These are phyloP conservation scores for Borealophlyctis nickersoniae DNA, from an alignment of 192 early-diverging fungal species.

Conservation along the genomic window DNA sequence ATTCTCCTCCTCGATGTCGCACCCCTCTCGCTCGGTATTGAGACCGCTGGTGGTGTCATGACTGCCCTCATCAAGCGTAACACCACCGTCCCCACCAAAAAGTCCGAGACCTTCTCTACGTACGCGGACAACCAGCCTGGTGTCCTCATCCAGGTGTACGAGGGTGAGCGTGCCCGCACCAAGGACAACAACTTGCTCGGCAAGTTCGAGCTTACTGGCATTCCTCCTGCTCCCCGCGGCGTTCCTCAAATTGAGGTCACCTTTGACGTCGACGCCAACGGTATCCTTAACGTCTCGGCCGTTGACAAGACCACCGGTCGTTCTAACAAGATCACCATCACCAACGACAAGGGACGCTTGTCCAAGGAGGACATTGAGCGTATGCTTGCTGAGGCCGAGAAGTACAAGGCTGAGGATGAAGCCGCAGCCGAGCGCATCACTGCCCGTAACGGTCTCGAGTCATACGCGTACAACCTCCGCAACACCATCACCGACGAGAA, in stretches of 20 bases:
- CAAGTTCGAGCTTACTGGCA: conserved; percentile 90
- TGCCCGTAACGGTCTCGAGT: conserved; percentile 84
- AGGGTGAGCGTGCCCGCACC: conserved; percentile 90
- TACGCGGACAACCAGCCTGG: conserved; percentile 94
- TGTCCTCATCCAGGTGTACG: conserved; percentile 91
- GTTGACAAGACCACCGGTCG: conserved; percentile 88
- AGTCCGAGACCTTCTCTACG: conserved; percentile 94
- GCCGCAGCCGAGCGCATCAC: conserved; percentile 73
- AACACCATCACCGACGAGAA: conserved; percentile 77
- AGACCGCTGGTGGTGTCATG: conserved; percentile 96
- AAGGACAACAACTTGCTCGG: conserved; percentile 95
- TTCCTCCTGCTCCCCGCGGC: conserved; percentile 89
- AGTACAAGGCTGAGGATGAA: conserved; percentile 90
- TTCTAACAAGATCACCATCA: conserved; percentile 91
- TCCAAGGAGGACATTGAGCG: conserved; percentile 88
- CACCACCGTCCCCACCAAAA: conserved; percentile 89
- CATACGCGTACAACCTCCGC: conserved; percentile 86
- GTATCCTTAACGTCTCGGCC: conserved; percentile 89
- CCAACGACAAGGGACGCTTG: conserved; percentile 89
- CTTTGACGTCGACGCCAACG: conserved; percentile 91
- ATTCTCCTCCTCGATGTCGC: conserved; percentile 86
- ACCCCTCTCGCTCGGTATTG: conserved; percentile 90
- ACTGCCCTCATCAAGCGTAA: conserved; percentile 90
- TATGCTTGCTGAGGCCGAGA: conserved; percentile 89
- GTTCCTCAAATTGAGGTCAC: conserved; percentile 91